A percentile compares a stretch with the other conserved stretches of the same genome.
These are phyloP conservation scores for Penicillium cataractarum DNA, from an alignment of 495 filamentous ascomycete genomes.

Conservation along the genomic window DNA sequence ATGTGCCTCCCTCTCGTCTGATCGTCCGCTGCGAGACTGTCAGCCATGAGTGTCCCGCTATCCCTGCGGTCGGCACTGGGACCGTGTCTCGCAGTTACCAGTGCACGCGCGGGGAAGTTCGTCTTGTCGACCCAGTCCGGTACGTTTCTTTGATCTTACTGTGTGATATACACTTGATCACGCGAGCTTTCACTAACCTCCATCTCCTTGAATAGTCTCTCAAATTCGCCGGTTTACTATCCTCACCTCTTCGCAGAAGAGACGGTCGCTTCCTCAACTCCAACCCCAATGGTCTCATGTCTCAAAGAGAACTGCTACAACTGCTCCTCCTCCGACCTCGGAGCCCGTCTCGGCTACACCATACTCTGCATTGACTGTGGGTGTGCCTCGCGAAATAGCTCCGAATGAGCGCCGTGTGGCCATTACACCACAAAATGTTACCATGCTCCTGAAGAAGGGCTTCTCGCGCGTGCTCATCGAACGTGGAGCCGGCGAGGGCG, in stretches of 20 bases:
- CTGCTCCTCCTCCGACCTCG: constrained; percentile 30
- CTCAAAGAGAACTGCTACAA: constrained; percentile 32
- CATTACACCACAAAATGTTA: constrained; percentile 77
- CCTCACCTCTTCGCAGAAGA: constrained; percentile 14
- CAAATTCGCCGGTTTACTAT: constrained; percentile 19
- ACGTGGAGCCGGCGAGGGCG: constrained; percentile 70
- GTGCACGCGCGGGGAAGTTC: constrained; percentile 32
- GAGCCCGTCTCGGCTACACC: constrained; percentile 63
- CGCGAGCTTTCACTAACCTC: constrained; percentile 13
- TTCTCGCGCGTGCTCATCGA: constrained; percentile 74
- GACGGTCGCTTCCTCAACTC: constrained; percentile 9
- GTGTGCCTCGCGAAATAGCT: constrained; percentile 71
- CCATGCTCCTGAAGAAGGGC: constrained; percentile 76
- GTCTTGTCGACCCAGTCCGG: constrained; percentile 25
- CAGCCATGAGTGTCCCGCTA: constrained; percentile 36
- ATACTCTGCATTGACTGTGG: constrained; percentile 69
- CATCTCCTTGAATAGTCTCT: constrained; percentile 14
- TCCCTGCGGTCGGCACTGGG: constrained; percentile 38
- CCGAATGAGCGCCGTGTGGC: constrained; percentile 77
- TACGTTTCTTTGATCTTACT: constrained; percentile 18
- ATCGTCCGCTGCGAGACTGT: constrained; percentile 11
- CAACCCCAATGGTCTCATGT: constrained; percentile 22
- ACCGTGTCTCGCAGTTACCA: constrained; percentile 35
- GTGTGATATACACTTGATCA: neutral
- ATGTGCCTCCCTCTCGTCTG: constrained; percentile 11